These are phyloP conservation scores for Penicillium ochrochloron DNA, from an alignment of 495 filamentous ascomycete genomes.

Conservation along the genomic window DNA sequence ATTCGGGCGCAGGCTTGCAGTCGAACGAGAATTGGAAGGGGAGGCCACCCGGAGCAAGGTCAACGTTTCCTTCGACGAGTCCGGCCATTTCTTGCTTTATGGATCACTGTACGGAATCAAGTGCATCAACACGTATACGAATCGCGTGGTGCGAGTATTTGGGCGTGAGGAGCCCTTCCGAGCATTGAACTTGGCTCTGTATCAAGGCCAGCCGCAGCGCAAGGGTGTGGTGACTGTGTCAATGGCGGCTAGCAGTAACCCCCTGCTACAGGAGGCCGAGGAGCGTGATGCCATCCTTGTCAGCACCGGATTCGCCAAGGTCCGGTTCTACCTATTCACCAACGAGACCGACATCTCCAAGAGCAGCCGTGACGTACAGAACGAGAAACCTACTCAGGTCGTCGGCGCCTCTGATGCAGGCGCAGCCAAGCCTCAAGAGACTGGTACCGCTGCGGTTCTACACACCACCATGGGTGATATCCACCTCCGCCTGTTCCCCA, in stretches of 20 bases:
- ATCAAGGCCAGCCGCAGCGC: conserved; percentile 92
- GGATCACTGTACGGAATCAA: conserved; percentile 90
- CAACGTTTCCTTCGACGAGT: conserved; percentile 94
- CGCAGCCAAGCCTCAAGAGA: conserved; percentile 65
- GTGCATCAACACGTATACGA: conserved; percentile 93
- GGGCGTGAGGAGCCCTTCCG: conserved; percentile 88
- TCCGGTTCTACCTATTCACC: conserved; percentile 97
- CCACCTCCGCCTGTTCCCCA: conserved; percentile 89
- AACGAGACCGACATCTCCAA: conserved; percentile 86
- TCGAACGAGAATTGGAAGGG: conserved; percentile 84
- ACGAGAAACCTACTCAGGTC: conserved; percentile 76
- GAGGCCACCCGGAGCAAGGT: conserved; percentile 68
- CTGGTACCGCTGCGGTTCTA: conserved; percentile 77
- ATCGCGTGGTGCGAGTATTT: conserved; percentile 85
- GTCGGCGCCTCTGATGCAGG: conserved; percentile 44
- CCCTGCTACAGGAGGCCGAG: conserved; percentile 90
- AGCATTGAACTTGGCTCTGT: conserved; percentile 80
- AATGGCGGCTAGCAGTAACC: conserved; percentile 95
- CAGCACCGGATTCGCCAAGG: conserved; percentile 81
- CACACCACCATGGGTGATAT: conserved; percentile 97
- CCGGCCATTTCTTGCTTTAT: conserved; percentile 91
- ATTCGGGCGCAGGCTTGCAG: conserved; percentile 86
- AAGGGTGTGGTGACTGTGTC: conserved; percentile 93
- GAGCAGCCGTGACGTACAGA: conserved; percentile 87
- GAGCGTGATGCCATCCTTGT: conserved; percentile 88